Conservation (phyloP, 2,329 filamentous ascomycete species). For the Fusarium irregulare region DNA sequence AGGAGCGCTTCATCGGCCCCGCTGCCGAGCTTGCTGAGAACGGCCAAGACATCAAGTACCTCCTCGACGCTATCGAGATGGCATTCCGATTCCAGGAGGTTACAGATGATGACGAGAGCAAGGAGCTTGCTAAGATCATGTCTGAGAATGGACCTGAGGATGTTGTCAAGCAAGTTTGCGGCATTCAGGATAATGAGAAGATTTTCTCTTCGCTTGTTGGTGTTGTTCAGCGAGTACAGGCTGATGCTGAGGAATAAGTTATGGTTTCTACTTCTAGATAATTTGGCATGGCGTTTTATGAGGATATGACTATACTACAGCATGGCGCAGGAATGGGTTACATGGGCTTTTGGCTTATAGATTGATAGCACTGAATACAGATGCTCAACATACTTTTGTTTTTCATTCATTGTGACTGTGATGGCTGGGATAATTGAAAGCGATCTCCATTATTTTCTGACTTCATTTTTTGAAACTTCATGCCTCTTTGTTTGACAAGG, state of each 20-base stretch:
- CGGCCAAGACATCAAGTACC: slow-evolving; percentile 75
- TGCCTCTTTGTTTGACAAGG: too few relatives aligned
- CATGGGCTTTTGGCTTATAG: slow-evolving; percentile 32
- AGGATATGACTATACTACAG: slow-evolving; percentile 41
- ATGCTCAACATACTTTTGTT: slow-evolving; percentile 11
- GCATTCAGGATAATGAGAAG: slow-evolving; percentile 79
- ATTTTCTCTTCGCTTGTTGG: slow-evolving; percentile 80
- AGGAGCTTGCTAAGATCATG: slow-evolving; percentile 87
- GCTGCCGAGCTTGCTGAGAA: slow-evolving; percentile 88
- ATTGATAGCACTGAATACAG: slow-evolving; percentile 39
- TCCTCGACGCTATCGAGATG: slow-evolving; percentile 89
- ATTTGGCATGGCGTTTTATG: slow-evolving; percentile 42
- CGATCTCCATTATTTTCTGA: too few relatives aligned
- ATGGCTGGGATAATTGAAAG: too few relatives aligned
- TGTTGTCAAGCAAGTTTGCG: slow-evolving; percentile 83
- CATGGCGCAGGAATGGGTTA: slow-evolving; percentile 44
- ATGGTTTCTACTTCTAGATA: not conserved
- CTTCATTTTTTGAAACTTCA: too few relatives aligned
- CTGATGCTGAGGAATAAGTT: slow-evolving; percentile 61
- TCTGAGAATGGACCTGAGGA: slow-evolving; percentile 77
- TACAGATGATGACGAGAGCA: slow-evolving; percentile 89
- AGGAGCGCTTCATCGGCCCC: slow-evolving; percentile 95
- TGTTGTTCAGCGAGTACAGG: slow-evolving; percentile 86
- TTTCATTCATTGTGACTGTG: too few relatives aligned
- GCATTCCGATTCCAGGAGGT: slow-evolving; percentile 96